Evolutionary conservation across 306 rosid species (phyloP).

Genomic region (Prunus salicina): DNA sequence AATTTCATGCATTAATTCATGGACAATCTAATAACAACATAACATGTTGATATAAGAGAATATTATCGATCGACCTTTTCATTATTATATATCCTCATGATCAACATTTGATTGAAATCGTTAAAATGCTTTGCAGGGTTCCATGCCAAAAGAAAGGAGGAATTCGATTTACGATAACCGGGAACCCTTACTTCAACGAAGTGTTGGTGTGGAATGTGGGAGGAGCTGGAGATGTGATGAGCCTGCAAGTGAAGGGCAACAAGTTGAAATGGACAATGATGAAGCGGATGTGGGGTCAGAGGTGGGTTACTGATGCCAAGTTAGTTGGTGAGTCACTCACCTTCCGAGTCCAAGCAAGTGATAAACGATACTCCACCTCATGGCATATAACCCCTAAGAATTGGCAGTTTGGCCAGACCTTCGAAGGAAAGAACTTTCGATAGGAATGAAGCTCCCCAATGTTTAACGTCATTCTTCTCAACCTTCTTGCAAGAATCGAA

Average conservation of each 20-base stretch:
- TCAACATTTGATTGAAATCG: no score
- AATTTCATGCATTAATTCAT: no score
- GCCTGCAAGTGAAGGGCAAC: constrained; percentile 56
- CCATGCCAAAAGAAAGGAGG: no score
- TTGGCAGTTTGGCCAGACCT: constrained; percentile 75
- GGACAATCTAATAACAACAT: no score
- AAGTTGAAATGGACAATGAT: constrained; percentile 52
- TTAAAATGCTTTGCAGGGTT: no score
- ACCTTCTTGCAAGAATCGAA: no score
- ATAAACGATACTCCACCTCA: constrained; percentile 40
- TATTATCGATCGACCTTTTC: no score
- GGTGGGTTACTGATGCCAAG: constrained; percentile 55
- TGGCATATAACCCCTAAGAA: constrained; percentile 36
- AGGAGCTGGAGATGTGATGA: constrained; percentile 65
- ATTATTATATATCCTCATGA: no score
- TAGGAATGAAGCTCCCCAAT: background rate
- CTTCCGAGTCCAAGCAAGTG: constrained; percentile 56
- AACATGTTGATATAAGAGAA: no score
- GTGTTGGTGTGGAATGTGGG: constrained; percentile 65
- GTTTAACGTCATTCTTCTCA: no score
- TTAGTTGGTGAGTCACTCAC: constrained; percentile 56
- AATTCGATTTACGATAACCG: no score
- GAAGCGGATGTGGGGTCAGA: constrained; percentile 72
- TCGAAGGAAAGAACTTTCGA: constrained; percentile 52
- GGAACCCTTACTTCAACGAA: constrained; percentile 56